Evolutionary conservation across 306 rosid genomes (phyloP).

Genomic region (Glycyrrhiza uralensis): DNA sequence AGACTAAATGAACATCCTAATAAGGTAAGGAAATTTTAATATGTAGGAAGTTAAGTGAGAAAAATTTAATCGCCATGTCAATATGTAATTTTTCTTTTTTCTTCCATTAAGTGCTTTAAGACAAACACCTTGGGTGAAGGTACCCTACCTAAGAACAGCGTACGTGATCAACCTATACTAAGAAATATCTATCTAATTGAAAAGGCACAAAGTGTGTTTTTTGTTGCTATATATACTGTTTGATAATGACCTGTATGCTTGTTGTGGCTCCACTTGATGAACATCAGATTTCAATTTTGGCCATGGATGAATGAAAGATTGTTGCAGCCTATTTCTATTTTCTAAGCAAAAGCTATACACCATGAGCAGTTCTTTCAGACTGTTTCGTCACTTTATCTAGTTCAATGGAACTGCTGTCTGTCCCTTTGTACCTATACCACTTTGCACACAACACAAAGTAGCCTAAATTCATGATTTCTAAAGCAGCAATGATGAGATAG

Average conservation of each 20-base stretch:
- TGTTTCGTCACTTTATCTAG: constrained; percentile 32
- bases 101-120: constrained; percentile 1
- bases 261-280: constrained; percentile 9
- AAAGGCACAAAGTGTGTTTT: neutral
- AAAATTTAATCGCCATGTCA: neutral
- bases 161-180: neutral
- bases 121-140: neutral
- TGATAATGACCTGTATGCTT: constrained; percentile 2
- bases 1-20: neutral
- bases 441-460: constrained; percentile 61
- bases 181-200: neutral
- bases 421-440: constrained; percentile 69
- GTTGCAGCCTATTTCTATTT: neutral
- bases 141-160: neutral
- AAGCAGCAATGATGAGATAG: constrained; percentile 51
- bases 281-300: neutral
- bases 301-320: neutral
- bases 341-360: neutral
- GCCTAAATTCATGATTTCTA: constrained; percentile 43
- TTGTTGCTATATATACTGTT: neutral
- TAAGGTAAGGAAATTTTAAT: neutral
- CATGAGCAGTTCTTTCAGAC: constrained; percentile 29
- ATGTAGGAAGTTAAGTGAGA: neutral
- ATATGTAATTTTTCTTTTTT: neutral
- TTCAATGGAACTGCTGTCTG: constrained; percentile 14